These are phyloP conservation scores for Balakata baccata DNA, from an alignment of 345 rosid genomes.

Conservation along the genomic window DNA sequence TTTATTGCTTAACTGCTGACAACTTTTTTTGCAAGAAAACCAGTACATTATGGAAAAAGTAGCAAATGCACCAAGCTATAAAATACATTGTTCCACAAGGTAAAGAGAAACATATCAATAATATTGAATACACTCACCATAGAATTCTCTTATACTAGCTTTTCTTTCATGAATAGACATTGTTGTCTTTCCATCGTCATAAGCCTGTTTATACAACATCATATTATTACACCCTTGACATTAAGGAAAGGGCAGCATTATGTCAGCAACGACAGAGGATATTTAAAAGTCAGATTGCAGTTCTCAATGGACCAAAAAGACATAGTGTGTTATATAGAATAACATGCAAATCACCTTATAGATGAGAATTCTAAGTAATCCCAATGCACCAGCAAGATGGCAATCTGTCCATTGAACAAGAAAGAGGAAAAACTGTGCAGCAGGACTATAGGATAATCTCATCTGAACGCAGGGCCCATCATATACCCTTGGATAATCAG, in stretches of 20 bases:
- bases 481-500: conserved; percentile 56
- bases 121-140: conserved; percentile 37
- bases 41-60: neutral
- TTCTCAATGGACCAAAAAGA: no score
- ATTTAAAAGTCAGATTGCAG: no score
- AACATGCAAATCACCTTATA: conserved; percentile 44
- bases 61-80: neutral
- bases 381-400: conserved; percentile 62
- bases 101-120: neutral
- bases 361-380: conserved; percentile 57
- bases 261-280: neutral
- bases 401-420: conserved; percentile 73
- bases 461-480: conserved; percentile 72
- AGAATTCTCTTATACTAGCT: conserved; percentile 74
- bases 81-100: neutral
- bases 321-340: neutral
- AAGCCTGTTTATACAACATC: conserved; percentile 38
- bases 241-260: neutral
- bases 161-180: conserved; percentile 82
- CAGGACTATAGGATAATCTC: conserved; percentile 75
- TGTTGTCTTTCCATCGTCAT: conserved; percentile 71
- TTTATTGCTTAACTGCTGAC: neutral
- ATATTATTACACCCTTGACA: conserved; percentile 14
- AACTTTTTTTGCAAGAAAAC: neutral
- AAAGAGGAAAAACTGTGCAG: conserved; percentile 63